Conservation (phyloP, 2,329 filamentous ascomycete species). For the Pseudogymnoascus destructans region DNA sequence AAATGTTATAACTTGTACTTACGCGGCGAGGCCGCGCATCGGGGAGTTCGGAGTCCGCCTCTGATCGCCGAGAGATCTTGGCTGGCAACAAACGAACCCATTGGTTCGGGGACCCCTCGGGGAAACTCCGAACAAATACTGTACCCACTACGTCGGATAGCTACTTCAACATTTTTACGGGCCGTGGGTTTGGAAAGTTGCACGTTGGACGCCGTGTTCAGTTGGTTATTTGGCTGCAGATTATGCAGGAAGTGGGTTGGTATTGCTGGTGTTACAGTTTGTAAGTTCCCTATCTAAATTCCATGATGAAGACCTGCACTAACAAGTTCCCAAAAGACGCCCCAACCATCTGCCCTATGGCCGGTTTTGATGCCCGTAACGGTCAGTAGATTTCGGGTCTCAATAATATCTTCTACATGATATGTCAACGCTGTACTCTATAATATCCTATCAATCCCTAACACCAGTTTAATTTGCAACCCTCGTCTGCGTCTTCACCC, state of each 20-base stretch:
- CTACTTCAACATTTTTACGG: constrained; percentile 8
- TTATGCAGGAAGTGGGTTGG: constrained; percentile 60
- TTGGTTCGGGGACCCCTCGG: not conserved
- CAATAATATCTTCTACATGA: constrained; percentile 43
- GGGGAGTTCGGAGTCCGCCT: not conserved
- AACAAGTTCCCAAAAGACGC: constrained; percentile 8
- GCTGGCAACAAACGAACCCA: not conserved
- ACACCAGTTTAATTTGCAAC: constrained; percentile 40
- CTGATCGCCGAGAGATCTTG: not conserved
- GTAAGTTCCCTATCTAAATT: constrained; percentile 18
- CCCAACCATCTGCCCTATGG: constrained; percentile 47
- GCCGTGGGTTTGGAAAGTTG: constrained; percentile 33
- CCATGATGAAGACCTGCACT: not conserved
- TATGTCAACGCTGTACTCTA: constrained; percentile 22
- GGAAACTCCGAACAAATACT: not conserved
- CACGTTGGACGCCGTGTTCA: constrained; percentile 56
- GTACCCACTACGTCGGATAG: constrained; percentile 46
- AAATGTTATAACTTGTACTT: constrained; percentile 2
- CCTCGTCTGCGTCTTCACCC: constrained; percentile 54
- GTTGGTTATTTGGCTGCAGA: constrained; percentile 58
- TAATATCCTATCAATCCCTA: constrained; percentile 31
- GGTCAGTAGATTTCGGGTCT: constrained; percentile 50
- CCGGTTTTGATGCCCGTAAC: constrained; percentile 48
- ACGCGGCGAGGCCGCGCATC: not conserved
- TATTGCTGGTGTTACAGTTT: constrained; percentile 56